phyloP scores from a whole-genome alignment of 2,329 filamentous ascomycete genomes.

The Aspergillus novofumigatus region DNA sequence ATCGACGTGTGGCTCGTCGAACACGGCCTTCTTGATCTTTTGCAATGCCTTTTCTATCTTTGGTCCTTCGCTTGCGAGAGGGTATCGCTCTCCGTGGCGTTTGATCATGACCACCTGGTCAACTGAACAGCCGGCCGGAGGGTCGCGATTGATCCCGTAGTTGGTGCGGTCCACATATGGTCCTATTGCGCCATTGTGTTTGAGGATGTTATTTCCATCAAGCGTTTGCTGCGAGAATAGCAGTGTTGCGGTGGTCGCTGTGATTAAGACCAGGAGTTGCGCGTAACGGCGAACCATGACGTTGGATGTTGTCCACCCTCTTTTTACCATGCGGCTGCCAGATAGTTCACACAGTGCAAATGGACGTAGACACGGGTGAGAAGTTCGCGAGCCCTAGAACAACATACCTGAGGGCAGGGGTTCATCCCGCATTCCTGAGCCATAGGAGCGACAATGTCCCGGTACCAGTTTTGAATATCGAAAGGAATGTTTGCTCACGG shows the following conservation, averaged over 20 bases:
- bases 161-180: constrained; percentile 15
- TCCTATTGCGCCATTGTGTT: constrained; percentile 18
- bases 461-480: too few relatives aligned
- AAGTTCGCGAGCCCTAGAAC: too few relatives aligned
- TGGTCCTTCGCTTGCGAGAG: constrained; percentile 3
- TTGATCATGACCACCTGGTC: constrained; percentile 22
- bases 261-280: background rate
- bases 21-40: constrained; percentile 11
- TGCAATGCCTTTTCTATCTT: constrained; percentile 10
- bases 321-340: too few relatives aligned
- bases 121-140: constrained; percentile 16
- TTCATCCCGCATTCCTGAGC: background rate
- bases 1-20: constrained; percentile 1
- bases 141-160: constrained; percentile 16
- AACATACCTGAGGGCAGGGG: background rate
- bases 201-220: constrained; percentile 17
- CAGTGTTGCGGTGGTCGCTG: background rate
- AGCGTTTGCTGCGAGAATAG: constrained; percentile 7
- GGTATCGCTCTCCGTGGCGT: constrained; percentile 23
- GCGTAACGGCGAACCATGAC: background rate
- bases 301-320: too few relatives aligned
- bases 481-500: background rate
- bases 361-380: too few relatives aligned
- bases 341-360: too few relatives aligned
- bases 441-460: too few relatives aligned